A percentile compares a stretch with the other conserved stretches of the same genome.
phyloP scores from a whole-genome alignment of 2,329 filamentous ascomycete species.

The Xylaria sp. region DNA sequence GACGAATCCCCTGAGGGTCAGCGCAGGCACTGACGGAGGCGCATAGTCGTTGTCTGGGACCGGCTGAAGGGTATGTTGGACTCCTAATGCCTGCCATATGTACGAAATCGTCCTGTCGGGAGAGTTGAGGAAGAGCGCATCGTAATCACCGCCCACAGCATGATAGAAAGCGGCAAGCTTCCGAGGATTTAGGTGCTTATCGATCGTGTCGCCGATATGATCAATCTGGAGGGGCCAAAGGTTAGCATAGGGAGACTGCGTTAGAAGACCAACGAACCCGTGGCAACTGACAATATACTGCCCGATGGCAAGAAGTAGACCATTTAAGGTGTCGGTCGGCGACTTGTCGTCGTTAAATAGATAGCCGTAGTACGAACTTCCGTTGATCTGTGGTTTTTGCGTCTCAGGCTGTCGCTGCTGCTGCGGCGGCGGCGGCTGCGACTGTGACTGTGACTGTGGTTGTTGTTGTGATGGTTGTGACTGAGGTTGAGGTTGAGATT shows the following conservation, averaged over 20 bases:
- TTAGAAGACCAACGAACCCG: constrained; percentile 6
- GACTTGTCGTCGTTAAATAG: constrained; percentile 76
- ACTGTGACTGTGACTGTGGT: constrained; percentile 31
- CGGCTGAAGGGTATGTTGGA: constrained; percentile 82
- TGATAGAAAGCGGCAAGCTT: constrained; percentile 84
- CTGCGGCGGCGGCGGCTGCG: constrained; percentile 19
- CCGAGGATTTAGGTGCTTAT: constrained; percentile 67
- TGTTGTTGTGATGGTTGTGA: constrained; percentile 33
- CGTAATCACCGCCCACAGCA: constrained; percentile 79
- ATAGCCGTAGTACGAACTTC: constrained; percentile 69
- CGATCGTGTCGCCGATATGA: constrained; percentile 68
- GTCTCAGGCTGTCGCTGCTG: constrained; percentile 33
- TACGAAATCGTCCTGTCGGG: constrained; percentile 82
- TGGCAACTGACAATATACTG: constrained; percentile 72
- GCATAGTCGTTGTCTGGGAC: constrained; percentile 78
- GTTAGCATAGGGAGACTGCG: constrained; percentile 22
- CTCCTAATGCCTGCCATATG: constrained; percentile 92
- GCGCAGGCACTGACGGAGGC: constrained; percentile 80
- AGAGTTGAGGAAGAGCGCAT: constrained; percentile 81
- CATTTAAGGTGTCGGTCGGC: constrained; percentile 73
- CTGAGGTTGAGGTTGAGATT: constrained; percentile 25
- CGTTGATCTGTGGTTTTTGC: constrained; percentile 40
- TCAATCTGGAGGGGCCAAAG: constrained; percentile 57
- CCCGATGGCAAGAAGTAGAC: constrained; percentile 75
- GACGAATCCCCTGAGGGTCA: constrained; percentile 87